phyloP scores from a whole-genome alignment of 1,139 yeast species.

The Sugiyamaella paludigena region DNA sequence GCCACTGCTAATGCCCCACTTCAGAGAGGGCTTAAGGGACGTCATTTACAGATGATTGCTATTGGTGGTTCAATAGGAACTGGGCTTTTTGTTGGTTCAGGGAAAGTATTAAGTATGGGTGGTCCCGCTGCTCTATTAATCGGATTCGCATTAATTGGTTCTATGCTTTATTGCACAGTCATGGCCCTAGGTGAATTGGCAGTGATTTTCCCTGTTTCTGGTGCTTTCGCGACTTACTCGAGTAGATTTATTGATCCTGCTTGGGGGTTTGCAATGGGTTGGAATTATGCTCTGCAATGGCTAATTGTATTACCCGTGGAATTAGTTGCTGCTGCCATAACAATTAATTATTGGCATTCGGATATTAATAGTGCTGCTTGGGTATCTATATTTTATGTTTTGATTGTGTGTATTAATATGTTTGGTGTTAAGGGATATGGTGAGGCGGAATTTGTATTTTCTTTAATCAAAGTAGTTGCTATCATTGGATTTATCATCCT shows the following conservation, averaged over 20 bases:
- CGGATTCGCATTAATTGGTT: conserved; percentile 62
- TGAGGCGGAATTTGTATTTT: conserved; percentile 64
- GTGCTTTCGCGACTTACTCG: conserved; percentile 73
- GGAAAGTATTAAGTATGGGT: conserved; percentile 61
- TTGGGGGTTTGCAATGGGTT: conserved; percentile 81
- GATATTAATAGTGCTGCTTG: conserved; percentile 62
- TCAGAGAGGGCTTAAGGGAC: conserved; percentile 43
- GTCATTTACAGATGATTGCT: conserved; percentile 68
- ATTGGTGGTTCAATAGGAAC: conserved; percentile 86
- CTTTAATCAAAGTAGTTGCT: conserved; percentile 56
- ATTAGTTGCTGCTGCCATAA: conserved; percentile 71
- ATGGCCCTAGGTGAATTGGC: conserved; percentile 88
- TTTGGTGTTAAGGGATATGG: conserved; percentile 72
- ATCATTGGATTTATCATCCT: conserved; percentile 62
- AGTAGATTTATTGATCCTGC: conserved; percentile 69
- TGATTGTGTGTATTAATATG: conserved; percentile 54
- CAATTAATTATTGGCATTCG: conserved; percentile 62
- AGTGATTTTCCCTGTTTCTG: conserved; percentile 73
- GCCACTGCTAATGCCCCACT: conserved; percentile 41
- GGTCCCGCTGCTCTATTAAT: conserved; percentile 82
- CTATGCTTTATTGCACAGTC: conserved; percentile 70
- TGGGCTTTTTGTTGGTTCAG: conserved; percentile 74
- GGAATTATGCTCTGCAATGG: conserved; percentile 82
- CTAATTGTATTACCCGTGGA: conserved; percentile 70
- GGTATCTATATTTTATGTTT: conserved; percentile 59